Conservation (phyloP, 2,329 filamentous ascomycete genomes). For the Colletotrichum sp. region DNA sequence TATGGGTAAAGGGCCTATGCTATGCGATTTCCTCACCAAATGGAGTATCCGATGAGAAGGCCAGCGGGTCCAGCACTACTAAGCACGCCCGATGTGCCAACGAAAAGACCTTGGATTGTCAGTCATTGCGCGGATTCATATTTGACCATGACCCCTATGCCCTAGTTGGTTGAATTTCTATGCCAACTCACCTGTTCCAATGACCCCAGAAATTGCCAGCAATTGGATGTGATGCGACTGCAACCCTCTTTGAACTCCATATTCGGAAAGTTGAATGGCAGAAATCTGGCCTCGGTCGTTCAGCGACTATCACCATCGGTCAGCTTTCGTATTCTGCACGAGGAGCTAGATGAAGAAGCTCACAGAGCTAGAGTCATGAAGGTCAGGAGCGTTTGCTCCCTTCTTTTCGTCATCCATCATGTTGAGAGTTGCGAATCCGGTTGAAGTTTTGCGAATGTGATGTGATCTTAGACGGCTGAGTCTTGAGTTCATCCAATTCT, state of each 20-base stretch:
- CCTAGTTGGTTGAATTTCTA: not conserved
- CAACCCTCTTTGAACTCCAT: not conserved
- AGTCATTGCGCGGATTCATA: not conserved
- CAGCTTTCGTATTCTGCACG: not conserved
- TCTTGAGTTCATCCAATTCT: not conserved
- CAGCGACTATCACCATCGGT: not conserved
- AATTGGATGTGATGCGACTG: not conserved
- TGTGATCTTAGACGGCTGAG: not conserved
- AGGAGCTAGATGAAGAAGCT: not conserved
- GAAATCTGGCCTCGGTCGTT: not conserved
- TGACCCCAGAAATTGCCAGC: not conserved
- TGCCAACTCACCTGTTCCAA: not conserved
- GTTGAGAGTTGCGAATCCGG: not conserved
- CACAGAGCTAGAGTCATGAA: not conserved
- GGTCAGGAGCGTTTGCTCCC: not conserved
- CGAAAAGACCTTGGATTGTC: not conserved
- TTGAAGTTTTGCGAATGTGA: not conserved
- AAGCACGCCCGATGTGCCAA: not conserved
- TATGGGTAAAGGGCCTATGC: not conserved
- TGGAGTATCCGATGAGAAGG: not conserved
- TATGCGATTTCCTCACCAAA: not conserved
- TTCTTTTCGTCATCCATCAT: not conserved
- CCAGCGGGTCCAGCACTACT: not conserved
- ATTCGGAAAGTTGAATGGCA: not conserved
- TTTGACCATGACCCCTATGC: not conserved